Evolutionary conservation across 2,329 filamentous ascomycete species (phyloP), one percentile per base, ranked within the genome.

Genomic region (Fulvia fulva): DNA sequence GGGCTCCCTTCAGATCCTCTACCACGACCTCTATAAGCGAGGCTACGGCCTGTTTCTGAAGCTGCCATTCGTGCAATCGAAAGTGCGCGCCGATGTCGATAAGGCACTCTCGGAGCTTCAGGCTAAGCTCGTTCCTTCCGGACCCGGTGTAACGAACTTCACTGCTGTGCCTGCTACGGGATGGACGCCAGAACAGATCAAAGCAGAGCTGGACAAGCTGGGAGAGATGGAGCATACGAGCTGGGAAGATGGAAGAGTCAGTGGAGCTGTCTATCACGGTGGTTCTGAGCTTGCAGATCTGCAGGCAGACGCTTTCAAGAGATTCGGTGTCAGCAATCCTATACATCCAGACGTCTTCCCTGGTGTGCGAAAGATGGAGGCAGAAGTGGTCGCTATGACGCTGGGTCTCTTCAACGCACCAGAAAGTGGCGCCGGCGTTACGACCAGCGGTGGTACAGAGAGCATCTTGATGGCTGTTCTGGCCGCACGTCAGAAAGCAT

Each of bases 311-410:
- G 93, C 94, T 0, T 97, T 93, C 80, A 89, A 89, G 64, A 89
- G 89, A 75, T 99, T 99, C 74, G 93, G 91, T 52, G 94, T 99
- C 28, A 84, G 91, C 41, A 99, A 99, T 74, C 94, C 94, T 2
- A 94, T 99, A 66, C 94, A 99, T 74, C 94, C 94, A 6, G 94
- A 99, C 76, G 93, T 99, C 45, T 99, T 99, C 77, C 94, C 94
- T 16, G 94, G 93, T 26, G 92, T 99, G 53, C 83, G 94, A 69
- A 99, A 99, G 83, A 99, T 99, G 94, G 94, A 99, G 79, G 93
- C 94, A 46, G 94, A 99, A 78, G 81, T 99, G 61, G 94, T 99
- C 53, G 89, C 92, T 65, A 99, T 99, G 93, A 91, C 95, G 0
- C 55, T 73, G 54, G 64, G 61, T 5, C 63, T 99, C 74, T 99